Conservation (phyloP, 805 yeast species). For the Candida nitratophila region DNA sequence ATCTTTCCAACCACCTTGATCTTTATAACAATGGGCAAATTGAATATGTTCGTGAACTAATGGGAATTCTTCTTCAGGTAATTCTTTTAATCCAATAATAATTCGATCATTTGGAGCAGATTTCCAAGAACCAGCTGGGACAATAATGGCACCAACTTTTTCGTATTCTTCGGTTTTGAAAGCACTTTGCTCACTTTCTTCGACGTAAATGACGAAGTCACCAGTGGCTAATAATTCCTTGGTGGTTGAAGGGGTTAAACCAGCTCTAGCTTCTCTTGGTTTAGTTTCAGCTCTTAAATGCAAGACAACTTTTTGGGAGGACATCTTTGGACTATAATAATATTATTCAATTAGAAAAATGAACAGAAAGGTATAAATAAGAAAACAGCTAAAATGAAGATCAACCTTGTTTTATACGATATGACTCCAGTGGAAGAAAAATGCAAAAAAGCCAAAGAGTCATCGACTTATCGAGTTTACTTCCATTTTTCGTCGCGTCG, state of each 20-base stretch:
- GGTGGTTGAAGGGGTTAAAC: conserved; percentile 87
- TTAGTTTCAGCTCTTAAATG: conserved; percentile 96
- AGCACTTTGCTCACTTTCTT: conserved; percentile 77
- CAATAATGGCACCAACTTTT: conserved; percentile 77
- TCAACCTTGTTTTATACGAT: too few species aligned
- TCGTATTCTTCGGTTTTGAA: conserved; percentile 72
- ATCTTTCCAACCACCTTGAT: conserved; percentile 96
- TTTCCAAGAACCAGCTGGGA: conserved; percentile 92
- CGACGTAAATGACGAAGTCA: conserved; percentile 74
- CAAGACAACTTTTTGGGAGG: conserved; percentile 43
- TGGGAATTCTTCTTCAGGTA: conserved; percentile 92
- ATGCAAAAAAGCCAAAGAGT: too few species aligned
- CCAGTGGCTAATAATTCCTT: conserved; percentile 81
- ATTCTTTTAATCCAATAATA: conserved; percentile 89
- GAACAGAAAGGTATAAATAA: too few species aligned
- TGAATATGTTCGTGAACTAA: conserved; percentile 93
- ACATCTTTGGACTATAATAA: too few species aligned
- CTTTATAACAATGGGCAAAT: conserved; percentile 97
- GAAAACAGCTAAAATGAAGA: too few species aligned
- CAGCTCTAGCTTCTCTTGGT: conserved; percentile 96
- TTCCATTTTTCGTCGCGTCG: too few species aligned
- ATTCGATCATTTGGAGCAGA: conserved; percentile 85
- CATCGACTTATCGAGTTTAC: too few species aligned
- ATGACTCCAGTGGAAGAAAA: too few species aligned
- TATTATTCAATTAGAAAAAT: too few species aligned